Evolutionary conservation across 345 rosid genomes (phyloP).

Genomic region (Viola odorata): DNA sequence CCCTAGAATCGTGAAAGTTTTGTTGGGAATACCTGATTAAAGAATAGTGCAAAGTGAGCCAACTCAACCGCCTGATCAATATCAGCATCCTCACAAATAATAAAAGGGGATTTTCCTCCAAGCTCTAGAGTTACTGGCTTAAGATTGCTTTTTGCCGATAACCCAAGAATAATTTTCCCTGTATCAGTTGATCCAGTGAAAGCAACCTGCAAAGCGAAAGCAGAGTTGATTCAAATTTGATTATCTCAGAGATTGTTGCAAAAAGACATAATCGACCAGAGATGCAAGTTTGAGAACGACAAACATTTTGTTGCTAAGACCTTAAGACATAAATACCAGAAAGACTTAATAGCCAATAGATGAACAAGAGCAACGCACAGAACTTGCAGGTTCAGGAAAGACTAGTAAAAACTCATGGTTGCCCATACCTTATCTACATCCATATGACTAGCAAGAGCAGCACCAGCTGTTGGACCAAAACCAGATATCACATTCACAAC

Average conservation of each 20-base stretch:
- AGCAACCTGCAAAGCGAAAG: constrained; percentile 54
- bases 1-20: background rate
- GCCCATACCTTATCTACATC: constrained; percentile 72
- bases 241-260: too few species aligned
- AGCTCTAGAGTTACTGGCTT: constrained; percentile 92
- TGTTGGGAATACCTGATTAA: constrained; percentile 63
- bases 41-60: constrained; percentile 82
- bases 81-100: constrained; percentile 91
- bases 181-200: constrained; percentile 91
- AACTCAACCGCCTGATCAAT: constrained; percentile 79
- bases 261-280: too few species aligned
- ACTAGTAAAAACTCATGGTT: background rate
- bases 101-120: constrained; percentile 97
- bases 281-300: too few species aligned
- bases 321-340: background rate
- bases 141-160: constrained; percentile 82
- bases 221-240: background rate
- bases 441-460: constrained; percentile 89
- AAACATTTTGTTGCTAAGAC: too few species aligned
- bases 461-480: constrained; percentile 83
- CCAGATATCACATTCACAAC: constrained; percentile 86
- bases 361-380: background rate
- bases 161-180: constrained; percentile 55
- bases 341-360: background rate
- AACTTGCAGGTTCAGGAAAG: background rate